Evolutionary conservation across 164 flowering plant genomes (phyloP), one percentile per base, ranked within the genome.

Genomic region (Vitis riparia): DNA sequence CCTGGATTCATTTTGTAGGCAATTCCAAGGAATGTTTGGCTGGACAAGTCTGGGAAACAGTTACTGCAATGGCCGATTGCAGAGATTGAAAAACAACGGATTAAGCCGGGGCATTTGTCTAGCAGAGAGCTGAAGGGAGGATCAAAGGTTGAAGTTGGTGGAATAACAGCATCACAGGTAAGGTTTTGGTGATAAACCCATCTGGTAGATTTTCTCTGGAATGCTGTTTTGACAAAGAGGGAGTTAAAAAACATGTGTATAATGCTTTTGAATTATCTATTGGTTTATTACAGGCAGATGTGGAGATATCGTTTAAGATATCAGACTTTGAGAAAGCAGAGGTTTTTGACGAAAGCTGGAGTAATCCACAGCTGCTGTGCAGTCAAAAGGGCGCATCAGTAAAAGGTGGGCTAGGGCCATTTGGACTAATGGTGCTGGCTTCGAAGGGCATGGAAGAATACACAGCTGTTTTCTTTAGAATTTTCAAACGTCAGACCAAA

Each of bases 391-490:
- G 79, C 16, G 81, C 84, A 51, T 65, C 85, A 2, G 73, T 70
- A 1, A 57, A 77, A 71, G 86, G 88, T 14, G 71, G 73, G 0
- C 5, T 86, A 5, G 91, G 92, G 51, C 94, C 92, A 51, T 89
- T 89, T 77, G 94, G 94, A 3, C 51, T 89, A 56, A 47, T 82
- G 12, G 81, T 71, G 56, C 61, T 88, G 61, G 89, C 92, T 37
- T 80, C 90, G 6, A 67, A 84, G 57, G 72, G 73, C 69, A 55
- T 90, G 66, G 32, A 80, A 69, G 92, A 90, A 65, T 74, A 84
- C 58, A 90, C 92, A 0, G 84, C 92, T 29, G 75, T 90, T 5
- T 90, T 74, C 76, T 90, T 83, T 44, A 70, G 85, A 68, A 75
- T 89, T 12, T 86, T 88, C 85, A 88, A 77, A 73, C 65, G 37